Evolutionary conservation across 2,329 filamentous ascomycete genomes (phyloP), one percentile per base, ranked within the genome.

Genomic region (Ceratocystis smalleyi): DNA sequence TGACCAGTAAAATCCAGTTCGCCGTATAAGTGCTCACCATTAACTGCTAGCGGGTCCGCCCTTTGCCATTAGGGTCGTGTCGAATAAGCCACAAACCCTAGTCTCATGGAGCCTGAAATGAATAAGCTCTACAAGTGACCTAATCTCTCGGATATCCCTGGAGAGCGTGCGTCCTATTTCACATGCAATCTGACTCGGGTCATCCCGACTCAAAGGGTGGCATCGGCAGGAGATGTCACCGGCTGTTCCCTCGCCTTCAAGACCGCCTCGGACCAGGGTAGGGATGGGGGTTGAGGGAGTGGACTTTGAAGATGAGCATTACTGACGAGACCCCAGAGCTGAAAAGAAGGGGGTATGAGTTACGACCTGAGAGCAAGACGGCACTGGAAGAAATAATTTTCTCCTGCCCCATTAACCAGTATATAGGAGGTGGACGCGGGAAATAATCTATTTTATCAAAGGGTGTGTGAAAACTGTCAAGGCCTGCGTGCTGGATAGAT

Each of bases 281-380:
- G 27, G 54, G 27, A 27, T 27, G 27, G 51, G 54, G 54, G 54
- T 35, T 57, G 15, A 57, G 54, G 47, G 47, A 51, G 47, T 51
- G 27, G 27, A 57, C 15, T n/a, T 17, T 35, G 27, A 57, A 35
- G 54, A 54, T 5, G 22, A 51, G 12, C 24, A n/a, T 15, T 17
- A 57, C 54, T 57, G 30, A 57, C 22, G 27, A 57, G 54, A 57
- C 54, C 17, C 47, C 47, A 22, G 47, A 57, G 54, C 54, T 57
- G 54, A 57, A 57, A 35, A 57, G 54, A 57, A 55, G 22, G 51
- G 54, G 54, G 27, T 57, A 57, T 57, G 54, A 57, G 54, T 57
- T 12, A 57, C 35, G 27, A 57, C 24, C 17, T 57, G 54, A 35
- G 24, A 22, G 54, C 27, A 19, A 15, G 30, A 57, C 54, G 27